A percentile compares a stretch with the other conserved stretches of the same genome.
Conservation (phyloP, 495 filamentous ascomycete species). For the Aspergillus haitiensis region DNA sequence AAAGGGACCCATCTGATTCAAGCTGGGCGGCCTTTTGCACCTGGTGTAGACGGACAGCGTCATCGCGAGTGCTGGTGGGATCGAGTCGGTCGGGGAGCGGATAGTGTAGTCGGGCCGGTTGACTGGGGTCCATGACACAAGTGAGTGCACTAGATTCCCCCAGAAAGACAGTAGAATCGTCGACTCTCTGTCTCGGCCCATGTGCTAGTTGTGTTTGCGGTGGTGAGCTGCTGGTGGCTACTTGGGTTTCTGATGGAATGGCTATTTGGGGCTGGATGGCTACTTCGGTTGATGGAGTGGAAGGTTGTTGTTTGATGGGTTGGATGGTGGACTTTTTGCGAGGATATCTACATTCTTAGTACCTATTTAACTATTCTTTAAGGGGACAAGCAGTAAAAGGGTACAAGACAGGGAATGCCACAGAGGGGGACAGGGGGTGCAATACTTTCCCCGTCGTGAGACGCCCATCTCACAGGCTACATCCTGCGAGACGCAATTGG, state of each 20-base stretch:
- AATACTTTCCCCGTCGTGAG: conserved; percentile 47
- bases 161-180: conserved; percentile 35
- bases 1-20: conserved; percentile 38
- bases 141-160: conserved; percentile 46
- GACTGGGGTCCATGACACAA: conserved; percentile 41
- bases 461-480: conserved; percentile 43
- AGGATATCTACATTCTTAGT: conserved; percentile 22
- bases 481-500: conserved; percentile 43
- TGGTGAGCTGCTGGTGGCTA: background rate
- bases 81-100: conserved; percentile 31
- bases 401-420: background rate
- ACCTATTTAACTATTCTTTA: background rate
- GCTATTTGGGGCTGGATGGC: background rate
- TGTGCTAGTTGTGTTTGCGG: background rate
- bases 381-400: background rate
- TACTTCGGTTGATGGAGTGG: conserved; percentile 5
- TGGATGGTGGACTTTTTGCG: conserved; percentile 19
- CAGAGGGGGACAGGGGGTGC: background rate
- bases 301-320: background rate
- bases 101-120: conserved; percentile 35
- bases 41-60: conserved; percentile 22
- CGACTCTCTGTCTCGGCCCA: conserved; percentile 4
- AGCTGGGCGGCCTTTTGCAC: conserved; percentile 27
- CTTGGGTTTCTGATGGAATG: background rate
- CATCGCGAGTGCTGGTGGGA: conserved; percentile 22